phyloP scores from a whole-genome alignment of 257 asterid genomes.

The Nemophila menziesii region DNA sequence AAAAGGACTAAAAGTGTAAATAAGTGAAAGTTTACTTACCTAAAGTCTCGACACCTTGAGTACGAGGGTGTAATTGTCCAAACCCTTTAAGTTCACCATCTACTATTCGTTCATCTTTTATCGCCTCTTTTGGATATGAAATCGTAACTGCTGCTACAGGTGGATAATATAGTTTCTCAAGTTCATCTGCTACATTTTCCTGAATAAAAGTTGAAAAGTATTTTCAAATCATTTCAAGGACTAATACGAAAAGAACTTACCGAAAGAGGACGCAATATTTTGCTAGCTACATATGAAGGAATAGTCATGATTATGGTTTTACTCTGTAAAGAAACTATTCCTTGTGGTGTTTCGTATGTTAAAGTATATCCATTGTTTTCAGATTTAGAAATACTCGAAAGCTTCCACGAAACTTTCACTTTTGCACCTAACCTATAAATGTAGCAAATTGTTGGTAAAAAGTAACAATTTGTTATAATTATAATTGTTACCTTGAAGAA shows the following conservation, averaged over 20 bases:
- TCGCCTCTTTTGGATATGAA: slow-evolving; percentile 82
- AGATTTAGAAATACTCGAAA: slow-evolving; percentile 40
- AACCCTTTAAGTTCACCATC: slow-evolving; percentile 91
- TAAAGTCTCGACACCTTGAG: slow-evolving; percentile 94
- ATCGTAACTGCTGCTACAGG: slow-evolving; percentile 92
- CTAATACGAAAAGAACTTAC: slow-evolving; percentile 28
- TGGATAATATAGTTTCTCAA: slow-evolving; percentile 70
- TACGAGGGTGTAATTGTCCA: slow-evolving; percentile 98
- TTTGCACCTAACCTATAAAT: slow-evolving; percentile 60
- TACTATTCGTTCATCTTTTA: slow-evolving; percentile 57
- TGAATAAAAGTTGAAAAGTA: slow-evolving; percentile 16
- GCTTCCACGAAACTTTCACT: slow-evolving; percentile 87
- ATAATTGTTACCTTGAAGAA: slow-evolving; percentile 40
- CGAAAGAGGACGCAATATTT: slow-evolving; percentile 68
- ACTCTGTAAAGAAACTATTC: slow-evolving; percentile 54
- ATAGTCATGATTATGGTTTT: slow-evolving; percentile 72
- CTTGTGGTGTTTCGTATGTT: slow-evolving; percentile 77
- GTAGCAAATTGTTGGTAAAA: slow-evolving; percentile 1
- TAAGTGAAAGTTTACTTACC: slow-evolving; percentile 53
- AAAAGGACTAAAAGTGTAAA: slow-evolving; percentile 6
- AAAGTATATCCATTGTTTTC: slow-evolving; percentile 51
- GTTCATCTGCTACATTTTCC: slow-evolving; percentile 72
- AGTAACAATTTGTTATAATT: too few relatives aligned
- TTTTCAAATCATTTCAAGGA: too few relatives aligned
- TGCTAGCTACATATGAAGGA: slow-evolving; percentile 81